Percentiles rank a stretch among this genome's conserved stretches.
These are phyloP conservation scores for Colletotrichum chrysophilum DNA, from an alignment of 2,329 filamentous ascomycete species.

Conservation along the genomic window DNA sequence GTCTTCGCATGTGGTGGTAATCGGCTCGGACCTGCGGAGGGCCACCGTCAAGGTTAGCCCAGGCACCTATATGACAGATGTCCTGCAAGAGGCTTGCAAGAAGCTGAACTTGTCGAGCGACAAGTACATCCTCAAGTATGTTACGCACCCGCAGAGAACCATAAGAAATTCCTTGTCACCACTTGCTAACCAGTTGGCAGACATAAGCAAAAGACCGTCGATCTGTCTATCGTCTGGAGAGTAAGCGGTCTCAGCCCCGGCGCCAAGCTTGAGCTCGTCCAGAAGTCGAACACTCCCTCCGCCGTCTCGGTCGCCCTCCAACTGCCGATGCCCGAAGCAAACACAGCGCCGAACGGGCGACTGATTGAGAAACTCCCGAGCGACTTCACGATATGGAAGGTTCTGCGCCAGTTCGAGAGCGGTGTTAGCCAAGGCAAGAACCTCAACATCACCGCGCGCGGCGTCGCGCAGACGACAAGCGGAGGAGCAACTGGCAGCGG, in stretches of 20 bases:
- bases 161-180: neutral
- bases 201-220: slow-evolving; percentile 83
- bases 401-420: slow-evolving; percentile 89
- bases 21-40: slow-evolving; percentile 79
- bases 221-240: slow-evolving; percentile 84
- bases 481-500: slow-evolving; percentile 66
- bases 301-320: slow-evolving; percentile 90
- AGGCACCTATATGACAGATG: slow-evolving; percentile 80
- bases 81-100: slow-evolving; percentile 85
- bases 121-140: slow-evolving; percentile 82
- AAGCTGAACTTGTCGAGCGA: slow-evolving; percentile 78
- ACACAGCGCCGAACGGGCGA: slow-evolving; percentile 66
- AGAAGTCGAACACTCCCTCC: slow-evolving; percentile 83
- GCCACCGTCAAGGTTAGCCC: slow-evolving; percentile 84
- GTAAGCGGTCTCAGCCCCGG: slow-evolving; percentile 83
- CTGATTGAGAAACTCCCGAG: slow-evolving; percentile 87
- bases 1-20: slow-evolving; percentile 88
- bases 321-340: slow-evolving; percentile 74
- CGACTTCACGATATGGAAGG: slow-evolving; percentile 86
- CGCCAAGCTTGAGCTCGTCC: slow-evolving; percentile 90
- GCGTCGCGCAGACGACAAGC: slow-evolving; percentile 66
- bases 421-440: slow-evolving; percentile 63
- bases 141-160: neutral
- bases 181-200: slow-evolving; percentile 44
- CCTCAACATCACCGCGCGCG: slow-evolving; percentile 85